Conservation (phyloP, 2,329 filamentous ascomycete species). For the Fusarium aywerte region DNA sequence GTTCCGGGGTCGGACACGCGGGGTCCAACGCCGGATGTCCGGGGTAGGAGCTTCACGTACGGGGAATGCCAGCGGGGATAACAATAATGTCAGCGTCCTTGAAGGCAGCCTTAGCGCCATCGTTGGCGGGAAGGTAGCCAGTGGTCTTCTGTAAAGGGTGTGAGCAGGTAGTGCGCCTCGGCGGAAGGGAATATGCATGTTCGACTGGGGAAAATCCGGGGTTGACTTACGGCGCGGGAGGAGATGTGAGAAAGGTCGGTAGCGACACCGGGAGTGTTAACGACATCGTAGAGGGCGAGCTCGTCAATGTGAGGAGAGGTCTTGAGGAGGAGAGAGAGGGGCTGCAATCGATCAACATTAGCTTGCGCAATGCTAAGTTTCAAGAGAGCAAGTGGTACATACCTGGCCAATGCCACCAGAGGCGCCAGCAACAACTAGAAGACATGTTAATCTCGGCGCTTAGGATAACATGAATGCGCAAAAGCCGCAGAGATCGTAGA, state of each 20-base stretch:
- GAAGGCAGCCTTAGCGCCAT: slow-evolving; percentile 87
- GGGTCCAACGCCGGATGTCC: slow-evolving; percentile 26
- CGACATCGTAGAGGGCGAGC: slow-evolving; percentile 98
- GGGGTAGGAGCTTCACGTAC: slow-evolving; percentile 65
- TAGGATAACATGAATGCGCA: neutral
- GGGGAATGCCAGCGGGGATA: slow-evolving; percentile 97
- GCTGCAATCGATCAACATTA: slow-evolving; percentile 62
- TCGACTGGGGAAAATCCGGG: slow-evolving; percentile 27
- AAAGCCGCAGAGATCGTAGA: neutral
- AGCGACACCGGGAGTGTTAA: slow-evolving; percentile 96
- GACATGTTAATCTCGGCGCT: slow-evolving; percentile 17
- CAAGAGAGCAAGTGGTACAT: slow-evolving; percentile 45
- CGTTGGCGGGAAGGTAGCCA: slow-evolving; percentile 87
- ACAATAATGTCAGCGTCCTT: slow-evolving; percentile 95
- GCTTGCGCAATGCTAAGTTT: slow-evolving; percentile 22
- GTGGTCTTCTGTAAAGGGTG: slow-evolving; percentile 73
- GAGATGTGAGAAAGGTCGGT: slow-evolving; percentile 98
- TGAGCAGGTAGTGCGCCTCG: slow-evolving; percentile 47
- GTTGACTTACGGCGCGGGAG: slow-evolving; percentile 74
- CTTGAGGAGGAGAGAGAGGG: slow-evolving; percentile 96
- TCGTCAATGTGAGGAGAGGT: slow-evolving; percentile 87
- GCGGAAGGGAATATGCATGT: slow-evolving; percentile 38
- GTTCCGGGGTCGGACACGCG: slow-evolving; percentile 35
- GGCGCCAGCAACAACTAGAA: slow-evolving; percentile 86
- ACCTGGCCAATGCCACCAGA: slow-evolving; percentile 99